Evolutionary conservation across 2,329 filamentous ascomycete species (phyloP).

Genomic region (Huntiella moniliformis): DNA sequence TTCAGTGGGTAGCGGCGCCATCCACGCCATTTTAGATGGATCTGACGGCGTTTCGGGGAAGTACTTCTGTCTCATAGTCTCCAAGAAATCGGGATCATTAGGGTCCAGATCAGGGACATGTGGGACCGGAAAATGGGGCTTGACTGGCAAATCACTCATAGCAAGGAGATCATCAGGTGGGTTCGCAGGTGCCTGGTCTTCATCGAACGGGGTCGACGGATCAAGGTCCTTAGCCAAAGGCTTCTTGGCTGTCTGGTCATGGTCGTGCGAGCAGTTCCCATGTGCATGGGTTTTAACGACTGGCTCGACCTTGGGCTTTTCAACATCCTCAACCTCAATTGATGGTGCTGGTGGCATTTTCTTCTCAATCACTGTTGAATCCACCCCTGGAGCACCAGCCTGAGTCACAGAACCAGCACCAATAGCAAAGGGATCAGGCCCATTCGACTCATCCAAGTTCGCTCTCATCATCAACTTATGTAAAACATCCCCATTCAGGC

Average conservation of each 20-base stretch:
- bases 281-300: slow-evolving; percentile 1
- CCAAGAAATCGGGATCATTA: slow-evolving; percentile 62
- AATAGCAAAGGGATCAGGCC: slow-evolving; percentile 25
- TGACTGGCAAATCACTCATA: slow-evolving; percentile 21
- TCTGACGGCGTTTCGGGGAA: slow-evolving; percentile 77
- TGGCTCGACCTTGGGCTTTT: slow-evolving; percentile 4
- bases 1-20: slow-evolving; percentile 51
- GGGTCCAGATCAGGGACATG: slow-evolving; percentile 59
- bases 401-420: background rate
- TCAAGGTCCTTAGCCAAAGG: slow-evolving; percentile 12
- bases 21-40: slow-evolving; percentile 76
- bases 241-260: background rate
- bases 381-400: background rate
- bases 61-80: slow-evolving; percentile 76
- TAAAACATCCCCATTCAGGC: slow-evolving; percentile 55
- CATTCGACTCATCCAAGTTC: slow-evolving; percentile 47
- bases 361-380: slow-evolving; percentile 11
- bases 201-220: slow-evolving; percentile 18
- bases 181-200: slow-evolving; percentile 24
- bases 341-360: slow-evolving; percentile 15
- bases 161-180: slow-evolving; percentile 26
- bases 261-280: background rate
- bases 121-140: slow-evolving; percentile 44
- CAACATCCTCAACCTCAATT: slow-evolving; percentile 20
- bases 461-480: slow-evolving; percentile 59